Conservation (phyloP, 208 protist genomes). For the Borovskyia barvae region DNA sequence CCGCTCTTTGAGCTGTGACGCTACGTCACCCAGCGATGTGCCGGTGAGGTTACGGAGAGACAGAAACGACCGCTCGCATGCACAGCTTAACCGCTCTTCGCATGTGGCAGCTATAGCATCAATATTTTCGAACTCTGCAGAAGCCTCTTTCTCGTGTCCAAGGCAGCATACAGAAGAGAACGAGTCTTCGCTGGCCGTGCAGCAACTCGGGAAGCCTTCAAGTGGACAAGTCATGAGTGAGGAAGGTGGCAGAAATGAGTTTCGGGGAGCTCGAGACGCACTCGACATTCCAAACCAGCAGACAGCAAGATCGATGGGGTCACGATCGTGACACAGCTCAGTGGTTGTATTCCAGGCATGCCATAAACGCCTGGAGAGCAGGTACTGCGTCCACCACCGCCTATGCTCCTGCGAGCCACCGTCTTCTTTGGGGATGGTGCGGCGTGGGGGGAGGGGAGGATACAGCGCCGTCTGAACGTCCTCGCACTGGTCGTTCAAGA, state of each 20-base stretch:
- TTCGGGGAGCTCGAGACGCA: neutral
- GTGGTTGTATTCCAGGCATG: constrained; percentile 15
- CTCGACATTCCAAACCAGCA: constrained; percentile 8
- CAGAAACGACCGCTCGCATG: constrained; percentile 10
- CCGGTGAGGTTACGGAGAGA: neutral
- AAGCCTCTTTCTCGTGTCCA: neutral
- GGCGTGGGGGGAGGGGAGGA: too few species aligned
- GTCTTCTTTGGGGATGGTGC: too few species aligned
- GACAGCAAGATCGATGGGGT: constrained; percentile 15
- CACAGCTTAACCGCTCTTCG: neutral
- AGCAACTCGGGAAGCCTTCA: too few species aligned
- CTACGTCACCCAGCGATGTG: neutral
- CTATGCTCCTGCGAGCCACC: too few species aligned
- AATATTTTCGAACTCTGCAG: too few species aligned
- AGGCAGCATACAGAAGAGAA: too few species aligned
- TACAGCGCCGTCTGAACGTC: too few species aligned
- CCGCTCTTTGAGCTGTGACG: neutral
- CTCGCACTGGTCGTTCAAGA: too few species aligned
- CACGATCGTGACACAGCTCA: neutral
- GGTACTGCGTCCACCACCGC: neutral
- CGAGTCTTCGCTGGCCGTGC: too few species aligned
- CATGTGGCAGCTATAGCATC: neutral
- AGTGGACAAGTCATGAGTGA: too few species aligned
- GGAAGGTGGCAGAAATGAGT: neutral
- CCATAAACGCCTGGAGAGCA: constrained; percentile 2